Base-by-base conservation (phyloP, 208 protist species). In the Trypanosomatidae sp. region DNA sequence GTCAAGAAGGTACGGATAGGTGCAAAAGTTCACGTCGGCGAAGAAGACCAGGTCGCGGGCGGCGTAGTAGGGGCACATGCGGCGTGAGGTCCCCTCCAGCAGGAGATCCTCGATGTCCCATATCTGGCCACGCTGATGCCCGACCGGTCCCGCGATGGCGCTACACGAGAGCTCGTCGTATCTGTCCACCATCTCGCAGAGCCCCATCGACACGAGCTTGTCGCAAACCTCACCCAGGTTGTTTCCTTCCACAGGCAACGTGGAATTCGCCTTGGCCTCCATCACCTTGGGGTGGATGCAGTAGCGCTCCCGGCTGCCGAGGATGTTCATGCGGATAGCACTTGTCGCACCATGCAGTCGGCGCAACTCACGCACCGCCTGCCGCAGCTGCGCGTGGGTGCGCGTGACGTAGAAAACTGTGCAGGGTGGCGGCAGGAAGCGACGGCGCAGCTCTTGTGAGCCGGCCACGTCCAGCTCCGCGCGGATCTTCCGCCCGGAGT, bases 1-100 rank as follows among this genome's bases (percentile, higher is more conserved):
- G 74, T 99, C 98, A 15, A 99, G 87, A n/a, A 99, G 71, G 79
- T 99, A 99, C 75, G 98, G 98, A 83, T 99, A 99, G 12, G 98
- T 98, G 72, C 95, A 89, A 69, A 99, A 99, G 66, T 97, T 90
- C 28, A 99, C 82, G 59, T 99, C 92, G 0, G 97, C 89, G 46
- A 78, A 89, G 53, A 89, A 86, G 30, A 92, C 73, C 13, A 96
- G 74, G 50, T 97, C 92, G 22, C 95, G 89, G 2, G 91, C 77
- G 7, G 95, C 84, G 89, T 97, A 99, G 77, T 98, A 99, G 17
- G 98, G 97, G 83, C 98, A 99, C 62, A 89, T 80, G 44, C 74
- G 65, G 6, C 84, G 73, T 1, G 77, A 75, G 5, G 71, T 67
- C 10, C 96, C 95, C 41, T 93, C 82, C 53, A 82, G 58, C 2